Evolutionary conservation across 2,329 filamentous ascomycete genomes (phyloP), one percentile per base, ranked within the genome.

Genomic region (Aureobasidium sp.): DNA sequence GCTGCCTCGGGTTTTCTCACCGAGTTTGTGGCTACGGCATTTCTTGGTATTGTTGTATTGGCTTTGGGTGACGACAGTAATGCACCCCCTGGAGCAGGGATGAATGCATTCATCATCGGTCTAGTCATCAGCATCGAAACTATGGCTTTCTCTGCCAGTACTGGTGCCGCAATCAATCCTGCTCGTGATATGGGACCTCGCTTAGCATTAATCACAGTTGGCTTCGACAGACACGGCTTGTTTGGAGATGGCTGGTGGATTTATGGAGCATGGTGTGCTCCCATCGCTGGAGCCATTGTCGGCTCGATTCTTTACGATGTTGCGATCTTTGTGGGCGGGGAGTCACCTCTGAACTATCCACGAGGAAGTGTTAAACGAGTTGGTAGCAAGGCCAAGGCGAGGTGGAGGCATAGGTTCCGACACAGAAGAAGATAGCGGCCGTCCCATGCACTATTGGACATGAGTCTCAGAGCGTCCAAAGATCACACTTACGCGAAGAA

Each of bases 341-440:
- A 82, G 67, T 77, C 74, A 47, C 80, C 79, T 0, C 75, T 82
- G 20, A 82, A 82, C 66, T 82, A 82, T 67, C 77, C 69, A 26
- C 66, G 77, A 17, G 63, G 60, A 65, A 70, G 61, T 63, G 65
- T 62, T 53, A 67, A 27, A 65, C 68, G 61, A 68, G 67, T 36
- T 60, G 67, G 57, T 65, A 69, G 44, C 67, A 65, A 64, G 41
- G n/a, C 37, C 37, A 61, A 61, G 39, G 15, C n/a, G 26, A 48
- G 56, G 53, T 57, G 62, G 50, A 43, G 41, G 44, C 59, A 55
- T 34, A 41, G 62, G n/a, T 37, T 61, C 26, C 26, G 27, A 37
- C 43, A 43, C 43, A 59, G 41, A 24, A 43, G 10, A 24, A 47
- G 32, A 34, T 59, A 46, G 43, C 20, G 20, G 39, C 37, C 26